phyloP scores from a whole-genome alignment of 2,329 filamentous ascomycete species.

The Talaromyces sp. region DNA sequence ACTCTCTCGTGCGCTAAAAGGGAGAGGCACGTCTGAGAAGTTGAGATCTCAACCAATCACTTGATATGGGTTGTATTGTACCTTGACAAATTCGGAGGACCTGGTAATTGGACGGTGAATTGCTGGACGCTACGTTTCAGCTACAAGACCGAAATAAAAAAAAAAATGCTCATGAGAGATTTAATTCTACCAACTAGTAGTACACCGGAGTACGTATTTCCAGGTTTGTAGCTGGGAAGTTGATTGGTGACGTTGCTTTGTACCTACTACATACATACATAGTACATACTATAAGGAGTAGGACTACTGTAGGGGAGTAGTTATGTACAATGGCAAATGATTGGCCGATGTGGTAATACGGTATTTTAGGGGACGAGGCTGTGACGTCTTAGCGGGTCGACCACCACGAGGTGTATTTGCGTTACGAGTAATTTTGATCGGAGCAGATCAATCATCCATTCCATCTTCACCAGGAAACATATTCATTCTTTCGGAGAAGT shows the following conservation, averaged over 20 bases:
- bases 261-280: neutral
- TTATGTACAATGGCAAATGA: too few relatives aligned
- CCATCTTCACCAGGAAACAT: neutral
- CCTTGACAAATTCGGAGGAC: neutral
- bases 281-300: too few relatives aligned
- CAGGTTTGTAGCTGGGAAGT: neutral
- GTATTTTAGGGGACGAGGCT: neutral
- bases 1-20: neutral
- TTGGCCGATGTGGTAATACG: too few relatives aligned
- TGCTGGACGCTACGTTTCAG: neutral
- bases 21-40: neutral
- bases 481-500: neutral
- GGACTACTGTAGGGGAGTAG: too few relatives aligned
- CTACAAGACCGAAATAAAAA: too few relatives aligned
- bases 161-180: neutral
- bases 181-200: neutral
- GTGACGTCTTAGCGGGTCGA: neutral
- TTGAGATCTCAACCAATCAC: neutral
- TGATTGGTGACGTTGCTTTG: neutral
- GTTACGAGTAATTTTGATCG: constrained; percentile 3
- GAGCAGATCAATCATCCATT: neutral
- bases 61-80: neutral
- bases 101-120: neutral
- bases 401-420: neutral
- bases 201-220: neutral